A percentile compares a stretch with the other conserved stretches of the same genome.
These are phyloP conservation scores for Aspergillus biplanus DNA, from an alignment of 495 filamentous ascomycete species.

Conservation along the genomic window DNA sequence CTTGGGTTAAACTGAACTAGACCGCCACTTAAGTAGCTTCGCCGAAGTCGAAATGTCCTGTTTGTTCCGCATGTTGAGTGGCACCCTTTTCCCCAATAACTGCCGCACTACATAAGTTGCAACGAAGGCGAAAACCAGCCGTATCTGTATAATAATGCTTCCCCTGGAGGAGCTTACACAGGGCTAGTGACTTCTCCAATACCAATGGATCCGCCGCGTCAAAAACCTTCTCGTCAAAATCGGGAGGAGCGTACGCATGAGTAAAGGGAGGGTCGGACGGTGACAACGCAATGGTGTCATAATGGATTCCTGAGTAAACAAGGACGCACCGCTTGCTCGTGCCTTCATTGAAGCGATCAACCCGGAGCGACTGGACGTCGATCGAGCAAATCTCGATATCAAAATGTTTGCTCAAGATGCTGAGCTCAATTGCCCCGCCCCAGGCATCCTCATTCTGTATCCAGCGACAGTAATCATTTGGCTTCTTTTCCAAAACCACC, in stretches of 20 bases:
- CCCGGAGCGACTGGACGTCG: conserved; percentile 69
- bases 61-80: conserved; percentile 65
- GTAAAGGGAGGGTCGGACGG: conserved; percentile 62
- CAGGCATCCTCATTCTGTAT: conserved; percentile 81
- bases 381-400: conserved; percentile 84
- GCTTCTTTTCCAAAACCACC: conserved; percentile 74
- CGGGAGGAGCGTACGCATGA: conserved; percentile 61
- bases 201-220: conserved; percentile 68
- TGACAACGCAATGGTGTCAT: conserved; percentile 84
- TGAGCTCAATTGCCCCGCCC: conserved; percentile 92
- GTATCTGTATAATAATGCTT: conserved; percentile 93
- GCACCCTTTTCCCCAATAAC: conserved; percentile 77
- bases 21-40: conserved; percentile 48
- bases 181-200: conserved; percentile 66
- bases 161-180: conserved; percentile 70
- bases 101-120: conserved; percentile 72
- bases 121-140: conserved; percentile 77
- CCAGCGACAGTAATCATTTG: conserved; percentile 80
- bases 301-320: conserved; percentile 93
- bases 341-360: conserved; percentile 84
- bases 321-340: conserved; percentile 72
- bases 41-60: conserved; percentile 74
- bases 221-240: conserved; percentile 82
- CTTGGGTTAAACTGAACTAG: no score
- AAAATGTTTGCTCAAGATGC: conserved; percentile 84